A percentile compares a stretch with the other conserved stretches of the same genome.
These are phyloP conservation scores for Cucumis sativus DNA, from an alignment of 306 rosid genomes.

Conservation along the genomic window DNA sequence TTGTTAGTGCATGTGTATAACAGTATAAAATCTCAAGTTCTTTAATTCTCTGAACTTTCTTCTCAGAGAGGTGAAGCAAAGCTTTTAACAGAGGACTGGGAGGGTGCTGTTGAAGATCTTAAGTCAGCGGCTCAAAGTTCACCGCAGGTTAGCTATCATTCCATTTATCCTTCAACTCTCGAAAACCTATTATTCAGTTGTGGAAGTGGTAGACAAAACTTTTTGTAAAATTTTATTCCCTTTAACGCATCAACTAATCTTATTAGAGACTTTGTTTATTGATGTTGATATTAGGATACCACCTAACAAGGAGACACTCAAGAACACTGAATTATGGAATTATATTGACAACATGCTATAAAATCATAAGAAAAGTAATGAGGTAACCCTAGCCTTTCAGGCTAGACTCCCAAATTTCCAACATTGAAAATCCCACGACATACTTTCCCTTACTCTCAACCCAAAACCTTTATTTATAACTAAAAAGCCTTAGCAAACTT, in stretches of 20 bases:
- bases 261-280: not conserved
- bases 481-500: no score
- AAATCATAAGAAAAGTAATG: no score
- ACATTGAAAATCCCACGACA: no score
- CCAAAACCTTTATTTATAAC: no score
- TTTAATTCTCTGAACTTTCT: slow-evolving; percentile 10
- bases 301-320: no score
- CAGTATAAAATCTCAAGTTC: not conserved
- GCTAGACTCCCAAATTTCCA: no score
- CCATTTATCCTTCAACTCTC: not conserved
- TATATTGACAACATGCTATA: no score
- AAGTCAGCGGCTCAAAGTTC: slow-evolving; percentile 87
- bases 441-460: no score
- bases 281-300: not conserved
- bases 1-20: not conserved
- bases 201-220: not conserved
- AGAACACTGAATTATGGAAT: no score
- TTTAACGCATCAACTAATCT: not conserved
- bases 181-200: not conserved
- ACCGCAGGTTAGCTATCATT: slow-evolving; percentile 52
- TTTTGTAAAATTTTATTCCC: not conserved
- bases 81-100: slow-evolving; percentile 91
- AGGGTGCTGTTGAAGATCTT: slow-evolving; percentile 90
- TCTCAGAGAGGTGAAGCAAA: slow-evolving; percentile 96
- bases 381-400: no score